Evolutionary conservation across 2,329 filamentous ascomycete species (phyloP).

Genomic region (Cladosporium colombiae): DNA sequence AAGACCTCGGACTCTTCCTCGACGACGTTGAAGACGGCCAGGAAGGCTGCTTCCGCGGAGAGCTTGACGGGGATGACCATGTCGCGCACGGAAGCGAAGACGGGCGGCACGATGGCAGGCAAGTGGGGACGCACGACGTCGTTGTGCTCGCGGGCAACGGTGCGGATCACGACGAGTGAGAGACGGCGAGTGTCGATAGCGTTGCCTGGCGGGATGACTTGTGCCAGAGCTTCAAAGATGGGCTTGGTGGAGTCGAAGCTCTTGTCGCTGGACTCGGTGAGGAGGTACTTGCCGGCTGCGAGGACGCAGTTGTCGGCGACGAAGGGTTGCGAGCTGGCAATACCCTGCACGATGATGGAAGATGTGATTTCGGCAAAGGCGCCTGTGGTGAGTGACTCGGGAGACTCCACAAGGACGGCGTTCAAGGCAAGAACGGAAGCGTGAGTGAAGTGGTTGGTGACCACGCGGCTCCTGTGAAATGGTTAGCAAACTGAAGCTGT

Average conservation of each 20-base stretch:
- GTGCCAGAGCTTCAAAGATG: conserved; percentile 76
- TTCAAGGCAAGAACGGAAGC: conserved; percentile 86
- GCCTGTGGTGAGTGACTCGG: conserved; percentile 66
- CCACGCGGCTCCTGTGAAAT: conserved; percentile 62
- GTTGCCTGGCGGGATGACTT: conserved; percentile 73
- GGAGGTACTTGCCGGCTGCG: conserved; percentile 85
- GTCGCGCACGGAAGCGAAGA: conserved; percentile 90
- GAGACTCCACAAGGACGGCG: conserved; percentile 79
- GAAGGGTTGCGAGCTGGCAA: conserved; percentile 63
- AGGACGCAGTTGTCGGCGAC: conserved; percentile 86
- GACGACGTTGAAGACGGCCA: conserved; percentile 85
- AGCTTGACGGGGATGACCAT: conserved; percentile 93
- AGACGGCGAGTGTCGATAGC: conserved; percentile 82
- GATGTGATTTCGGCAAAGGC: conserved; percentile 73
- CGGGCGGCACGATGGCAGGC: conserved; percentile 72
- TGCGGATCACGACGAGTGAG: conserved; percentile 83
- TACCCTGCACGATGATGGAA: conserved; percentile 75
- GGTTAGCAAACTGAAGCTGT: neutral
- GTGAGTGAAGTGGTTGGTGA: conserved; percentile 72
- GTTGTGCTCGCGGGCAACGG: conserved; percentile 74
- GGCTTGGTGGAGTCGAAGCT: conserved; percentile 75
- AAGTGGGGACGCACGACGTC: conserved; percentile 82
- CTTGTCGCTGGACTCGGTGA: conserved; percentile 65
- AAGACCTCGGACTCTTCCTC: conserved; percentile 85
- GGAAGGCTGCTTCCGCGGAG: conserved; percentile 89